Conservation (phyloP, 345 rosid species). For the Microcos paniculata region DNA sequence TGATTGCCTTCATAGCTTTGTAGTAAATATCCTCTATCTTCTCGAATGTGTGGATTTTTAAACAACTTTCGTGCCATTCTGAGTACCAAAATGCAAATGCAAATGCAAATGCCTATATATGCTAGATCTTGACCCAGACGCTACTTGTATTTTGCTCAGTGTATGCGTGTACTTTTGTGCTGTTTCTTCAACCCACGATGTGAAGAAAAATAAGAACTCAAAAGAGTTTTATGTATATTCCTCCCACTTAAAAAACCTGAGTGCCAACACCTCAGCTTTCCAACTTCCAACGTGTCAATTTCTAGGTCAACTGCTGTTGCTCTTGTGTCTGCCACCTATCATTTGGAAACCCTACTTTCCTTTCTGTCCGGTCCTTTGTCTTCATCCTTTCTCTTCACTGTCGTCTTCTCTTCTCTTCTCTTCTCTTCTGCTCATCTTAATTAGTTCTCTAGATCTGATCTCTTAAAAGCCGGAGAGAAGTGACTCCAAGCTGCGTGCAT, state of each 20-base stretch:
- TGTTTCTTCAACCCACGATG: too few species aligned
- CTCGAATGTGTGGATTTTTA: constrained; percentile 7
- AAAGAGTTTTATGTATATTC: background rate
- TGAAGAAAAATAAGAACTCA: background rate
- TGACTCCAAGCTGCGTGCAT: too few species aligned
- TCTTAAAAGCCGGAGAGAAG: too few species aligned
- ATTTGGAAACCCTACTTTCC: too few species aligned
- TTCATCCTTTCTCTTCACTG: too few species aligned
- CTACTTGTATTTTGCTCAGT: too few species aligned
- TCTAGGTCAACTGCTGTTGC: background rate
- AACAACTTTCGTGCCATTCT: background rate
- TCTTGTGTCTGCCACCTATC: constrained; percentile 46
- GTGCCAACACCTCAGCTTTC: constrained; percentile 41
- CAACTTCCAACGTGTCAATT: constrained; percentile 14
- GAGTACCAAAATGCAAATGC: background rate
- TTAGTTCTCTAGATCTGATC: too few species aligned
- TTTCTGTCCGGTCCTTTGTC: too few species aligned
- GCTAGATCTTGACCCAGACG: background rate
- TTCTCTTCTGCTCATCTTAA: too few species aligned
- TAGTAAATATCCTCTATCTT: background rate
- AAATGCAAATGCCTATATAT: background rate
- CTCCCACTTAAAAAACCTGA: constrained; percentile 12
- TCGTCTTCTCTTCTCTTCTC: too few species aligned
- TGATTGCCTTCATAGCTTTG: background rate
- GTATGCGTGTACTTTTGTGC: background rate